Percentiles rank a stretch among this genome's conserved stretches.
Evolutionary conservation across 2,329 filamentous ascomycete species (phyloP).

Genomic region (Colletotrichum chrysophilum): DNA sequence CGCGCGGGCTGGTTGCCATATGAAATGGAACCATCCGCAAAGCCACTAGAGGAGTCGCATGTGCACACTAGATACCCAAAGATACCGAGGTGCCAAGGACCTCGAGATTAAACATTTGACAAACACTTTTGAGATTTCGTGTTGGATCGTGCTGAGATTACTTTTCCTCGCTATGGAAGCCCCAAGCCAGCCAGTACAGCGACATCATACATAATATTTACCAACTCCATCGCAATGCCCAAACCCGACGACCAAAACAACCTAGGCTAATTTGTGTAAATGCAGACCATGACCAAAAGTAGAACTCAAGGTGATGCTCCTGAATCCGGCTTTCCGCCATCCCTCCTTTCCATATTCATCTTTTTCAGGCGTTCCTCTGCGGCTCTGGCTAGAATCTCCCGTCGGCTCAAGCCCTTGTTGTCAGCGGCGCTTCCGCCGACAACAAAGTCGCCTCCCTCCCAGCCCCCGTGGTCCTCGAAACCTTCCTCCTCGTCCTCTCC

Average conservation of each 20-base stretch:
- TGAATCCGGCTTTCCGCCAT: conserved; percentile 20
- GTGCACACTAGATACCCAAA: background rate
- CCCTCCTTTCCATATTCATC: conserved; percentile 30
- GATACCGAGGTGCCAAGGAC: background rate
- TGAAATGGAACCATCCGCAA: background rate
- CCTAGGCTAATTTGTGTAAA: background rate
- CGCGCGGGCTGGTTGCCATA: background rate
- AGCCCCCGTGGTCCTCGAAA: conserved; percentile 73
- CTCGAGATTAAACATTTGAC: background rate
- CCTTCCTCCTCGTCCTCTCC: conserved; percentile 55
- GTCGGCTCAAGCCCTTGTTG: conserved; percentile 61
- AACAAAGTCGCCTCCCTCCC: conserved; percentile 81
- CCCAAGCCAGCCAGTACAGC: background rate
- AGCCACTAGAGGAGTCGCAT: background rate
- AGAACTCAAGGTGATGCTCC: conserved; percentile 4
- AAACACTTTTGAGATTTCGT: background rate
- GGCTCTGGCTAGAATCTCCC: conserved; percentile 77
- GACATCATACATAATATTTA: background rate
- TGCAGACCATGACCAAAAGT: background rate
- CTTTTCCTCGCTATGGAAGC: background rate
- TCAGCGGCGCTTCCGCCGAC: conserved; percentile 62
- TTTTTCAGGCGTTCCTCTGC: conserved; percentile 71
- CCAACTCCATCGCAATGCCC: conserved; percentile 17
- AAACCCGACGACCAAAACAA: background rate
- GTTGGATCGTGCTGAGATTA: background rate